These are phyloP conservation scores for Ophiostoma populinum DNA, from an alignment of 2,329 filamentous ascomycete genomes.

Conservation along the genomic window DNA sequence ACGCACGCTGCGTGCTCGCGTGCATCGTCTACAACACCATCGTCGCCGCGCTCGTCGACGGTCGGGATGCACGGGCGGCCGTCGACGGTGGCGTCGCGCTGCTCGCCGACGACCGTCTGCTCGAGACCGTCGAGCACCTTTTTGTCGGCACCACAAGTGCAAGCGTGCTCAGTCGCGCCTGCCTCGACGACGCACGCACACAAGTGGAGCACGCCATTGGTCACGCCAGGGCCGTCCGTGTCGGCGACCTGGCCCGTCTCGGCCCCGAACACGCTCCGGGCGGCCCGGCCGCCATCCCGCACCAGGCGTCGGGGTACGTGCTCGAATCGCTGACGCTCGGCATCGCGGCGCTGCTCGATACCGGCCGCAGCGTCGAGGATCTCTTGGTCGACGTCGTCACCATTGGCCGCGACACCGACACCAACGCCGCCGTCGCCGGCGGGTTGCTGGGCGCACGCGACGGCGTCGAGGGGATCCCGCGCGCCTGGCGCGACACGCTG, in stretches of 20 bases:
- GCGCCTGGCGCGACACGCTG: slow-evolving; percentile 21
- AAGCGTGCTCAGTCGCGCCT: not conserved
- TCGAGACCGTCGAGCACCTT: too few species aligned
- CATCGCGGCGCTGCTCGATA: slow-evolving; percentile 25
- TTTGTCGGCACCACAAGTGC: not conserved
- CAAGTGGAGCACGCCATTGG: slow-evolving; percentile 13
- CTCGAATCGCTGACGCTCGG: slow-evolving; percentile 24
- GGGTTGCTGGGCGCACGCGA: slow-evolving; percentile 28
- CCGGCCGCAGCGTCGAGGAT: slow-evolving; percentile 21
- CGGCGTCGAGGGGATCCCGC: slow-evolving; percentile 23
- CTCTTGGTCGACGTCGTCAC: slow-evolving; percentile 27
- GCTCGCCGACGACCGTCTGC: not conserved
- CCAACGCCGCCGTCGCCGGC: slow-evolving; percentile 28
- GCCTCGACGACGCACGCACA: not conserved
- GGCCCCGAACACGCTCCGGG: slow-evolving; percentile 14
- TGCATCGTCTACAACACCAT: slow-evolving; percentile 25
- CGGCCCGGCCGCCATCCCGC: slow-evolving; percentile 12
- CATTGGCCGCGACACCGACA: slow-evolving; percentile 28
- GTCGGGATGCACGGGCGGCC: slow-evolving; percentile 14
- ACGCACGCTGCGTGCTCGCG: slow-evolving; percentile 18
- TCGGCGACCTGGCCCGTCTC: slow-evolving; percentile 16
- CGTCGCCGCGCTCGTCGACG: slow-evolving; percentile 17
- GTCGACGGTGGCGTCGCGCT: slow-evolving; percentile 13
- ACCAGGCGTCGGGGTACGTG: slow-evolving; percentile 22
- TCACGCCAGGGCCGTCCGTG: slow-evolving; percentile 14